Conservation (phyloP, 352 stramenopile genomes). For the Stramenopiles sp. region DNA sequence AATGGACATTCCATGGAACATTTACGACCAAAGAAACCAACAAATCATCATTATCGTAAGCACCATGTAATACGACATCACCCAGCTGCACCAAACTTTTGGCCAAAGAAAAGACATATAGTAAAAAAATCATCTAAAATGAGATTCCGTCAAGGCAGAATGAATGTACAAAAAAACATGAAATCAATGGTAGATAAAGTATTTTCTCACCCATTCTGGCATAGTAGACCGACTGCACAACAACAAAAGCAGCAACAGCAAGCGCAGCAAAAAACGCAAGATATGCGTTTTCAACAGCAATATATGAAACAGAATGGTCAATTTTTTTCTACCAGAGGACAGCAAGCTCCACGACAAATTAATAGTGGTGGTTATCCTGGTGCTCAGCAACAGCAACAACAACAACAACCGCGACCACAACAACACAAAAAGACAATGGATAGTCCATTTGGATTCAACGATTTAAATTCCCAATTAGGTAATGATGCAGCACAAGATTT, state of each 20-base stretch:
- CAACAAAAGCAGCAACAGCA: background rate
- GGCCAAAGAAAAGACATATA: background rate
- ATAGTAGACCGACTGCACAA: background rate
- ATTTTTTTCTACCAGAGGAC: too few relatives aligned
- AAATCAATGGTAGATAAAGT: background rate
- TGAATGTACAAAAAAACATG: background rate
- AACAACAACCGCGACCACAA: too few relatives aligned
- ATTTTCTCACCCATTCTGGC: background rate
- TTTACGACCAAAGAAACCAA: background rate
- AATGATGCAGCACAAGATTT: background rate
- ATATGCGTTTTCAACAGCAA: background rate
- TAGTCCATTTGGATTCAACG: background rate
- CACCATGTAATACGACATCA: background rate
- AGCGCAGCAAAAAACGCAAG: background rate
- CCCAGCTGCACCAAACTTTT: background rate
- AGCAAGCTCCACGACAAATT: background rate
- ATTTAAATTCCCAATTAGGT: background rate
- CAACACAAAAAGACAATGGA: background rate
- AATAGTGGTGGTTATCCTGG: background rate
- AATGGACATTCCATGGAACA: background rate
- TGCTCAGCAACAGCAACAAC: background rate
- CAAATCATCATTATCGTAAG: background rate
- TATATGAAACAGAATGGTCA: background rate
- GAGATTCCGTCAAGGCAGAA: background rate
- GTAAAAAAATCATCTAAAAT: background rate